Evolutionary conservation across 2,329 filamentous ascomycete genomes (phyloP), one percentile per base, ranked within the genome.

Genomic region (Trichoderma simmonsii): DNA sequence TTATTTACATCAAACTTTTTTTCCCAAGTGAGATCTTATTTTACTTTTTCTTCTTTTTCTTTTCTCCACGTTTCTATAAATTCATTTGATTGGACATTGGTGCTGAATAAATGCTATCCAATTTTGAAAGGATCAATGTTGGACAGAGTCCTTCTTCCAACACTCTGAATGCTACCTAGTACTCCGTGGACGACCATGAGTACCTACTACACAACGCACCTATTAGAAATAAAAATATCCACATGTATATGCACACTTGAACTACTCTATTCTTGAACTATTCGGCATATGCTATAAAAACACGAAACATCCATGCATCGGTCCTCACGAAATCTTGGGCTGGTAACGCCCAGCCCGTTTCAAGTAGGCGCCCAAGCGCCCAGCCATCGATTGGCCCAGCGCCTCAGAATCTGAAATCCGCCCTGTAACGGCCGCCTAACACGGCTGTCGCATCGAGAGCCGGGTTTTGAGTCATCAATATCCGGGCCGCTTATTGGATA

Each of bases 311-410:
- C n/a, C n/a, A 21, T 30, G 21, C 54, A 7, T 1, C 54, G 2
- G 24, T 59, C 7, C 26, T 28, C 28, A 5, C 5, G 56, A n/a
- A 28, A 28, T 30, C 56, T 12, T 32, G 28, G 28, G 15, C n/a
- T 43, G 39, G 8, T 30, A 32, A 59, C 56, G 56, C 56, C 11
- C 34, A 34, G 56, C 18, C 6, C 24, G 65, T 69, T 69, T 61
- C 65, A 69, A 1, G n/a, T 36, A 69, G 56, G 54, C 65, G 65
- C 65, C 56, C 15, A n/a, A 59, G 65, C 62, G 62, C 62, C 62
- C 32, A 65, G 51, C 26, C 56, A 69, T 69, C 34, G 65, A 69
- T 18, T 69, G 65, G 65, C 36, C 60, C 65, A 26, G 62, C 61
- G 26, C 24, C 39, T 39, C 61, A 15, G 39, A 51, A 21, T 26